Evolutionary conservation across 306 rosid genomes (phyloP), one percentile per base, ranked within the genome.

Genomic region (Albizia julibrissin): DNA sequence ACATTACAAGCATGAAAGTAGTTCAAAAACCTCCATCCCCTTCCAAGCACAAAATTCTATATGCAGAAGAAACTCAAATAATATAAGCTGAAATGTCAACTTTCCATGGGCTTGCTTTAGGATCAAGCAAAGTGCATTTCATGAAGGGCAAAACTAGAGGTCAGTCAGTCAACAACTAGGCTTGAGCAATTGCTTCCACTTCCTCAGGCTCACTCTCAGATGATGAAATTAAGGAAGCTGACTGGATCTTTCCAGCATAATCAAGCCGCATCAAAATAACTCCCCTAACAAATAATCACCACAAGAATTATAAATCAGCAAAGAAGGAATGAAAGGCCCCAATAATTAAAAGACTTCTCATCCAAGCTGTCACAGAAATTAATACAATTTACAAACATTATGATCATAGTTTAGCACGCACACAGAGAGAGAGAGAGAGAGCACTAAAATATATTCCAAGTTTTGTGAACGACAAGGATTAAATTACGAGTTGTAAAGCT

Each of bases 251-350:
- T 87, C 99, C 99, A 52, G 92, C 86, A 79, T 91, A 85, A 85
- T 93, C 97, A 21, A 95, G 92, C 78, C 94, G 86, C 99, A 95
- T 93, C 86, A 95, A 88, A 81, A 93, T 95, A 72, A 95, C 98
- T 74, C 97, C 99, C 91, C 99, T 95, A 82, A 16, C 72, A 75
- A 73, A 68, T 18, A 56, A 33, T 62, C 42, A 65, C 46, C 72
- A 71, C 18, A 47, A 66, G 10, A 33, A 59, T 37, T 10, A 10
- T 61, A 22, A 61, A 83, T 61, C 7, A 22, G 27, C 72, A 47
- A 79, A 29, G 27, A 72, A 76, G 59, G 65, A 58, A 77, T 22
- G 49, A 68, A 42, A 8, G 29, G 69, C 22, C 34, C 59, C 39
- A 37, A 14, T 54, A 22, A n/a, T 31, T 31, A n/a, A 24, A 59